Evolutionary conservation across 768 basidiomycete species (phyloP), one percentile per base, ranked within the genome.

Genomic region (Termitomyces sp.): DNA sequence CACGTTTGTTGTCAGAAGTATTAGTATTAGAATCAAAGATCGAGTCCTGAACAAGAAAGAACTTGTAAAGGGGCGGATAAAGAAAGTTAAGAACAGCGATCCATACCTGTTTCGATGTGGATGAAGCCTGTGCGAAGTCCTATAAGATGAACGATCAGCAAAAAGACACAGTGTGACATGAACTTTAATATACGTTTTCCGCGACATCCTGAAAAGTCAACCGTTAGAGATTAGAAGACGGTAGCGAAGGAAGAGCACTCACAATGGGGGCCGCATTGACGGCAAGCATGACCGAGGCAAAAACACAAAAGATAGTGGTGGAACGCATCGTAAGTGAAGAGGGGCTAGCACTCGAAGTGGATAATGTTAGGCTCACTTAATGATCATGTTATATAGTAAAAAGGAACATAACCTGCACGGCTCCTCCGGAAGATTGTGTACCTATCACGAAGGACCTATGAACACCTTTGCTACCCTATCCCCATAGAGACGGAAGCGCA

Each of bases 331-430:
- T 42, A 34, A 48, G 43, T 29, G 42, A 36, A 54, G 55, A 48
- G 42, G 60, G 29, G 55, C 31, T 58, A 29, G 46, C n/a, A 34
- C 52, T 57, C 22, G 47, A 46, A 53, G 43, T 41, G 43, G 47
- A 42, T 50, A 53, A 48, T 53, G 48, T 59, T 54, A 44, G 39
- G 27, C 46, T 59, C 46, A 55, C 47, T 43, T 14, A 22, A 53
- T 36, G 57, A 48, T 20, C 63, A 56, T 60, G 46, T 62, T 64
- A 64, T 64, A 64, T 64, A 64, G 59, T 46, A 60, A 62, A 41
- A 58, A 37, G 57, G 58, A 59, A 58, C 56, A 61, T 56, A 62
- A 56, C 56, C 58, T 53, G 58, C 56, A 59, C 47, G n/a, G 54
- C 41, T 56, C 51, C 63, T 59, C 63, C 60, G 60, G 63, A 57